Conservation (phyloP, 1,284 basidiomycete genomes). For the Retiboletus flavoniger region DNA sequence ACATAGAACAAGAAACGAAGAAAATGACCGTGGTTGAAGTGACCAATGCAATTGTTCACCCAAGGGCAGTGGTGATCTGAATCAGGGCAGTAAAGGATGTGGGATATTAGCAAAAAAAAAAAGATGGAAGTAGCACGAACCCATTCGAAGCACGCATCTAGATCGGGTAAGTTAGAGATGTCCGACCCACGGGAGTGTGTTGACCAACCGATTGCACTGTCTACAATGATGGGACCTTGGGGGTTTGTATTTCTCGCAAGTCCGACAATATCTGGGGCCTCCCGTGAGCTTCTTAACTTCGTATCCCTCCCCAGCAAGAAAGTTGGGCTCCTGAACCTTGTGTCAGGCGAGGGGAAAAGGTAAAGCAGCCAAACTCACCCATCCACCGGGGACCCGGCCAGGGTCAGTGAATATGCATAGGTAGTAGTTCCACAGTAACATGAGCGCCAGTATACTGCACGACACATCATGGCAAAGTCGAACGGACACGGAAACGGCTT, state of each 20-base stretch:
- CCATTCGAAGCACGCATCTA: conserved; percentile 82
- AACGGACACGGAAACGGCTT: conserved; percentile 29
- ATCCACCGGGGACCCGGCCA: conserved; percentile 75
- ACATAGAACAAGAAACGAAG: conserved; percentile 91
- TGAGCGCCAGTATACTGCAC: conserved; percentile 65
- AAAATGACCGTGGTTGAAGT: conserved; percentile 88
- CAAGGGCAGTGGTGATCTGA: conserved; percentile 90
- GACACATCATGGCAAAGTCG: conserved; percentile 13
- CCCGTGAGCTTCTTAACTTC: conserved; percentile 87
- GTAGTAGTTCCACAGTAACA: conserved; percentile 87
- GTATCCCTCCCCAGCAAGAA: conserved; percentile 63
- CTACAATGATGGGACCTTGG: conserved; percentile 87
- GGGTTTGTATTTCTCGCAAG: conserved; percentile 72
- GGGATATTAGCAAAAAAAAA: background rate
- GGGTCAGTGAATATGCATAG: conserved; percentile 81
- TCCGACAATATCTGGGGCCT: conserved; percentile 78
- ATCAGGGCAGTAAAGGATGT: conserved; percentile 6
- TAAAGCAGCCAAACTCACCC: conserved; percentile 53
- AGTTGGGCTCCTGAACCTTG: conserved; percentile 65
- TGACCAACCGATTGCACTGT: conserved; percentile 73
- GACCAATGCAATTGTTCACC: conserved; percentile 90
- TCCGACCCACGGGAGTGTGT: background rate
- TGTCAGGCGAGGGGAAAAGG: conserved; percentile 6
- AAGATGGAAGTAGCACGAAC: conserved; percentile 38
- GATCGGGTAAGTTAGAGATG: conserved; percentile 11